Conservation (phyloP, 2,329 filamentous ascomycete species). For the Pestalotiopsis sp. region DNA sequence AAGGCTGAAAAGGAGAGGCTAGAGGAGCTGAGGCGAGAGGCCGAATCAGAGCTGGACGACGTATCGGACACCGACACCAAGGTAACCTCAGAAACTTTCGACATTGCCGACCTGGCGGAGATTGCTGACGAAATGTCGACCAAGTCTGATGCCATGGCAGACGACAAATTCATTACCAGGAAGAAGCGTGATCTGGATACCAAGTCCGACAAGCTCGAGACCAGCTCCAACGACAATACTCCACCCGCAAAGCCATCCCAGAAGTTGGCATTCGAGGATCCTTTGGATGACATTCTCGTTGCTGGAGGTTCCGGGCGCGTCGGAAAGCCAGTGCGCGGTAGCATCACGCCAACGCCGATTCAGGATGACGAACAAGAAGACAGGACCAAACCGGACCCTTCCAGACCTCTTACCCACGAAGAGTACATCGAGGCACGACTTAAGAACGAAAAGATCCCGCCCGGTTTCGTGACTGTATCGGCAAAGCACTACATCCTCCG, state of each 20-base stretch:
- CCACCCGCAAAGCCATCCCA: conserved; percentile 20
- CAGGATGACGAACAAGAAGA: conserved; percentile 22
- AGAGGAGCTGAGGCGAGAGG: conserved; percentile 15
- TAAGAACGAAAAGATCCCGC: conserved; percentile 45
- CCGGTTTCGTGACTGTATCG: conserved; percentile 52
- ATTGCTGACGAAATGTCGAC: conserved; percentile 1
- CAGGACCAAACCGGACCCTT: conserved; percentile 34
- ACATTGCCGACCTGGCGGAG: background rate
- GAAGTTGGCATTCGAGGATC: conserved; percentile 17
- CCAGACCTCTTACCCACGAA: conserved; percentile 51
- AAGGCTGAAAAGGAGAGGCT: conserved; percentile 22
- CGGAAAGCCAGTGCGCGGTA: conserved; percentile 17
- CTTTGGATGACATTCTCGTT: conserved; percentile 15
- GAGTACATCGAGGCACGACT: conserved; percentile 56
- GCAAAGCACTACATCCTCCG: conserved; percentile 62
- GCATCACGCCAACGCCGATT: conserved; percentile 30
- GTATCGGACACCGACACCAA: background rate
- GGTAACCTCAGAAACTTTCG: background rate
- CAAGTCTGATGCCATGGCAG: background rate
- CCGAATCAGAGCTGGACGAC: conserved; percentile 8
- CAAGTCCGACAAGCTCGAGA: conserved; percentile 7
- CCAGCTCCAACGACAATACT: conserved; percentile 16
- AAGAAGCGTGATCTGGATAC: conserved; percentile 12
- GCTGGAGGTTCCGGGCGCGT: conserved; percentile 13
- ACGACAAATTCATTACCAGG: conserved; percentile 3